Base-by-base conservation (phyloP, 2,329 filamentous ascomycete genomes). In the Plenodomus tracheiphilus region DNA sequence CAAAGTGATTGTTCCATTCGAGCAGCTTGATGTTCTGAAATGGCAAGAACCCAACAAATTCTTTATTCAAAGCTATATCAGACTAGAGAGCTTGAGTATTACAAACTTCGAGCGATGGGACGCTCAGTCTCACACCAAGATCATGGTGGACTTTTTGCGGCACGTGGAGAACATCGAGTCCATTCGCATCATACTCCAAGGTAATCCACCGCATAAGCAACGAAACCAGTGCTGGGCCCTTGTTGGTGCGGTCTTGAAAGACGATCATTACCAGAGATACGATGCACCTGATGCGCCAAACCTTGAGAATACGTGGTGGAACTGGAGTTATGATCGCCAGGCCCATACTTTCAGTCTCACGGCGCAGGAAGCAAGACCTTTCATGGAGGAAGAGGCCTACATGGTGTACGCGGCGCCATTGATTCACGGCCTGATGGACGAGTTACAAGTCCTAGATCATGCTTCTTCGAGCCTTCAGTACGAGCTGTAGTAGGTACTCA, bases 211-310 rank as follows among this genome's bases (percentile, higher is more conserved):
- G 22, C 22, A 25, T 10, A 25, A 10, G 10, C 22, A 25, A 5
- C 36, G 20, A 7, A 10, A 40, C 7, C 22, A 28, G 16, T 72
- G 64, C 38, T 71, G 73, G 39, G 56, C 65, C 1, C 55, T 77
- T 0, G 48, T 75, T n/a, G 71, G 71, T 1, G 51, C 70, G 16
- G 63, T 77, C 4, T 49, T 77, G 51, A 74, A 75, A 43, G 62
- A 68, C 19, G 75, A 77, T 52, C 73, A 75, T 50, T 61, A 64
- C 13, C 64, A 74, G 41, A 58, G 74, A 35, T 77, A 74, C 49
- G 69, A 72, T 41, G 64, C 58, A 1, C 53, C 49, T 2, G 44
- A 40, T 9, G 66, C 66, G 2, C 63, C 67, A 0, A 53, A 59
- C 15, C n/a, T 58, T 3, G 72, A 73, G 44, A 47, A 46, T 13